Evolutionary conservation across 305 asterid species (phyloP).

Genomic region (Nicotiana rustica): DNA sequence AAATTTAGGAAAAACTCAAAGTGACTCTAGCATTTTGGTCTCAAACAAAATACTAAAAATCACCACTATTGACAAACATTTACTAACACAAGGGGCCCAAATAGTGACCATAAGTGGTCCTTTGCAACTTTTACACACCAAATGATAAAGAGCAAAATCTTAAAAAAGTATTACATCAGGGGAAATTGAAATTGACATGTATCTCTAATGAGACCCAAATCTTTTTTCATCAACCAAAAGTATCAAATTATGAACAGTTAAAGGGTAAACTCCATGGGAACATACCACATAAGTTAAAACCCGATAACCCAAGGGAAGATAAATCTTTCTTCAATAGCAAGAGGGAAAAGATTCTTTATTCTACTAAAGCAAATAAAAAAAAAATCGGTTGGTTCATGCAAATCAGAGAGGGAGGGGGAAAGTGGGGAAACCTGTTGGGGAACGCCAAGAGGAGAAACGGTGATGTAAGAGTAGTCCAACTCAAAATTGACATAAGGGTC

Average conservation of each 20-base stretch:
- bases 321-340: no score
- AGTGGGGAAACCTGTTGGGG: constrained; percentile 81
- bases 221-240: not conserved
- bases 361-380: not conserved
- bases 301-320: not conserved
- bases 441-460: constrained; percentile 88
- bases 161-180: not conserved
- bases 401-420: not conserved
- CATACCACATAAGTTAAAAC: not conserved
- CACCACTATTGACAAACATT: not conserved
- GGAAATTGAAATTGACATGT: constrained; percentile 19
- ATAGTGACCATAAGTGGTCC: constrained; percentile 19
- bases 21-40: not conserved
- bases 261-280: not conserved
- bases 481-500: constrained; percentile 72
- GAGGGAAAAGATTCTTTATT: not conserved
- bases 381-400: not conserved
- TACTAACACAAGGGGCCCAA: not conserved
- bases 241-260: not conserved
- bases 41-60: not conserved
- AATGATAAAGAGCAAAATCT: constrained; percentile 15
- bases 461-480: constrained; percentile 72
- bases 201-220: not conserved
- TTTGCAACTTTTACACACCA: constrained; percentile 7
- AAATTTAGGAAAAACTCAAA: not conserved